Conservation (phyloP, 2,329 filamentous ascomycete genomes). For the Ophiocordyceps unilateralis region DNA sequence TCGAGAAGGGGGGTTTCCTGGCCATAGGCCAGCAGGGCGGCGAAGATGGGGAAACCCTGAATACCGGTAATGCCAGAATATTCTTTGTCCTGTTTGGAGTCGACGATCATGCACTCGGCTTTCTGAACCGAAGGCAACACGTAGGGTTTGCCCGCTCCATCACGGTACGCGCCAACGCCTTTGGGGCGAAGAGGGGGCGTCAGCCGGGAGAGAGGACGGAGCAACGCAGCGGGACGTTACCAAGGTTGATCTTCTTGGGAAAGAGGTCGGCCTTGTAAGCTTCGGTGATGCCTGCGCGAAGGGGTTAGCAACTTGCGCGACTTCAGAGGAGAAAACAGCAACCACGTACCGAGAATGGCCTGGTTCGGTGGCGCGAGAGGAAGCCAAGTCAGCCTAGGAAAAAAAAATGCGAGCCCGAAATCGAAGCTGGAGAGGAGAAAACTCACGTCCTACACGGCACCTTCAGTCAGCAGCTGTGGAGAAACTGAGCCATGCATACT, state of each 20-base stretch:
- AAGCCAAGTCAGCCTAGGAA: not conserved
- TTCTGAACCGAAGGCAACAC: conserved; percentile 84
- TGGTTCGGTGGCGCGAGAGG: conserved; percentile 13
- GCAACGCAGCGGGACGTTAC: conserved; percentile 21
- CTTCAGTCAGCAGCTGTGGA: not conserved
- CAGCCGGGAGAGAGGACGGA: conserved; percentile 2
- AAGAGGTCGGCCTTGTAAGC: conserved; percentile 96
- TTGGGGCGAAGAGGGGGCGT: conserved; percentile 2
- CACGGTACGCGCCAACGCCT: conserved; percentile 96
- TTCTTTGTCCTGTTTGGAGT: conserved; percentile 76
- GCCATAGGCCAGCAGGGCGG: conserved; percentile 82
- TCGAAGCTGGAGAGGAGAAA: not conserved
- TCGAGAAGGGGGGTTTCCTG: conserved; percentile 57
- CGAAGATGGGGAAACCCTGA: conserved; percentile 82
- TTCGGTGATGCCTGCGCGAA: conserved; percentile 66
- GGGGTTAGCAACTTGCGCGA: not conserved
- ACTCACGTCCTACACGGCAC: conserved; percentile 6
- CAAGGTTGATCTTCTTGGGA: conserved; percentile 93
- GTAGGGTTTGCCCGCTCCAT: conserved; percentile 95
- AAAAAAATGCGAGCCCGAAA: not conserved
- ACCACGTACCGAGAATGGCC: conserved; percentile 57
- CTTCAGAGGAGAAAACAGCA: not conserved
- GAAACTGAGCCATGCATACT: not conserved
- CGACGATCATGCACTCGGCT: conserved; percentile 75
- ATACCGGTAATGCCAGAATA: conserved; percentile 96